Evolutionary conservation across 768 basidiomycete species (phyloP).

Genomic region (Cystobasidiopsis lactophilus): DNA sequence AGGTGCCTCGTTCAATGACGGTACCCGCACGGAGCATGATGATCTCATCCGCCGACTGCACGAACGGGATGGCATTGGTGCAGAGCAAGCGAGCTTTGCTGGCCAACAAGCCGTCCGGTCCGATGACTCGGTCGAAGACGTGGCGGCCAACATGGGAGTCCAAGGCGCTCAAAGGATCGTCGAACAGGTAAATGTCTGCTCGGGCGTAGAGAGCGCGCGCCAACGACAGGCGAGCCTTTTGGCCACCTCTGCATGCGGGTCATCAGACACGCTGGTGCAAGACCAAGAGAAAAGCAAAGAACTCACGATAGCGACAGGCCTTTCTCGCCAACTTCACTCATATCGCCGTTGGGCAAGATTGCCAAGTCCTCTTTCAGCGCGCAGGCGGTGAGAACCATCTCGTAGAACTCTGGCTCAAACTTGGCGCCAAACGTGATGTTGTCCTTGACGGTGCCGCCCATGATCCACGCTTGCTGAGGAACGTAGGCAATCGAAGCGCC

Average conservation of each 20-base stretch:
- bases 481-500: slow-evolving; percentile 18
- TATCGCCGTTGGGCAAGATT: slow-evolving; percentile 55
- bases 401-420: slow-evolving; percentile 66
- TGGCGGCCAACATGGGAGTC: slow-evolving; percentile 75
- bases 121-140: slow-evolving; percentile 38
- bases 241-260: slow-evolving; percentile 38
- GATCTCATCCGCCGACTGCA: slow-evolving; percentile 26
- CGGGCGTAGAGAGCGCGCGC: slow-evolving; percentile 79
- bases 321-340: slow-evolving; percentile 66
- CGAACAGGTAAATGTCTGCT: slow-evolving; percentile 74
- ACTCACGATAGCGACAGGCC: slow-evolving; percentile 28
- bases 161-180: slow-evolving; percentile 68
- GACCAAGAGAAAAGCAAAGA: slow-evolving; percentile 19
- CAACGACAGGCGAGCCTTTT: slow-evolving; percentile 54
- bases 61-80: slow-evolving; percentile 29
- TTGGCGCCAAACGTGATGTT: slow-evolving; percentile 83
- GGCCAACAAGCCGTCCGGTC: slow-evolving; percentile 22
- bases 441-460: slow-evolving; percentile 49
- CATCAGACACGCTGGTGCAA: slow-evolving; percentile 13
- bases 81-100: slow-evolving; percentile 28
- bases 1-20: slow-evolving; percentile 26
- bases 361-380: slow-evolving; percentile 62
- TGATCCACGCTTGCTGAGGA: slow-evolving; percentile 34
- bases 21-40: slow-evolving; percentile 28
- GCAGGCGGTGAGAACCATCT: slow-evolving; percentile 67